A percentile compares a stretch with the other conserved stretches of the same genome.
phyloP scores from a whole-genome alignment of 2,329 filamentous ascomycete genomes.

The Beauveria varroae region DNA sequence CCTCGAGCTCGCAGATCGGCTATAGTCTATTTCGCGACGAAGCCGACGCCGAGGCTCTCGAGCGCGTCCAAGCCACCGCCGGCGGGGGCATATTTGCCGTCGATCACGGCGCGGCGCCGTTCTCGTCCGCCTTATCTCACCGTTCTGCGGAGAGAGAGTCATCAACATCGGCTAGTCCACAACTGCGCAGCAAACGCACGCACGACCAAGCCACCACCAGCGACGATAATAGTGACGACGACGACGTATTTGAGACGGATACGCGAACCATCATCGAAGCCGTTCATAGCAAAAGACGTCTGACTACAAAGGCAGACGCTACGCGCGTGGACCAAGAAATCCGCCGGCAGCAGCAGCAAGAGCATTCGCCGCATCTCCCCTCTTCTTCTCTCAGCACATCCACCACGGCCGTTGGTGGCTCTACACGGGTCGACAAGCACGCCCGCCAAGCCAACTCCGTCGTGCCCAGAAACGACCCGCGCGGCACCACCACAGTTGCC shows the following conservation, averaged over 20 bases:
- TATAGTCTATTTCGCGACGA: background rate
- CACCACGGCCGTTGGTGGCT: background rate
- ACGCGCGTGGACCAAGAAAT: background rate
- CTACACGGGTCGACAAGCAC: background rate
- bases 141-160: too few species aligned
- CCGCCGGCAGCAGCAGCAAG: background rate
- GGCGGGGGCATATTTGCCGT: background rate
- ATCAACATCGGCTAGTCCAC: too few species aligned
- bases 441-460: too few species aligned
- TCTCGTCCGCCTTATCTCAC: background rate
- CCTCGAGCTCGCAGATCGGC: background rate
- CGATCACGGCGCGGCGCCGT: background rate
- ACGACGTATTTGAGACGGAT: slow-evolving; percentile 23
- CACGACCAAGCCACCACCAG: background rate
- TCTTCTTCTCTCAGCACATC: background rate
- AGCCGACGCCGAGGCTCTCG: background rate
- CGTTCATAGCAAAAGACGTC: slow-evolving; percentile 19
- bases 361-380: background rate
- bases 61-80: background rate
- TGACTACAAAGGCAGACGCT: background rate
- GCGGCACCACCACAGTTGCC: background rate
- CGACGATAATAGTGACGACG: slow-evolving; percentile 14
- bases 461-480: background rate
- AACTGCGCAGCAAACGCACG: background rate
- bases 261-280: slow-evolving; percentile 13